Evolutionary conservation across 805 yeast genomes (phyloP).

Genomic region (Saccharomycopsis guyanensis): DNA sequence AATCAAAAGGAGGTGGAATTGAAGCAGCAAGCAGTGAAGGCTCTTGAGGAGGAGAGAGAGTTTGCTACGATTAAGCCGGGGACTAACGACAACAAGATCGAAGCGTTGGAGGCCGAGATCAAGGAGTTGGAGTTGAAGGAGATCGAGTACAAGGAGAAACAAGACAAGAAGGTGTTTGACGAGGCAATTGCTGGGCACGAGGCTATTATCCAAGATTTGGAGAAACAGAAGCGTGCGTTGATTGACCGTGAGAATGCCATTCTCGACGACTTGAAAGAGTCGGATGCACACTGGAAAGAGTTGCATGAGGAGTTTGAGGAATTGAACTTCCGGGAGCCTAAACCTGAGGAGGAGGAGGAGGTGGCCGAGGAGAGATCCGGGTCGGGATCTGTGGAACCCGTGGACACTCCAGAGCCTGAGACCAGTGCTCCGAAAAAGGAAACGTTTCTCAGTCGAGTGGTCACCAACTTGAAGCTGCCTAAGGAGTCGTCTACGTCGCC

Average conservation of each 20-base stretch:
- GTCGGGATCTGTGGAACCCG: neutral
- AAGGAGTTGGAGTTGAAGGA: conserved; percentile 12
- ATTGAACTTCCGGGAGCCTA: conserved; percentile 1
- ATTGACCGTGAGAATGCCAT: conserved; percentile 11
- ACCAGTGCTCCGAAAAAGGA: conserved; percentile 1
- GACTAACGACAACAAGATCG: conserved; percentile 14
- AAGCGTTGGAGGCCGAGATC: conserved; percentile 17
- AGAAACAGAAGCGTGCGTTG: conserved; percentile 15
- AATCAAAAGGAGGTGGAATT: conserved; percentile 16
- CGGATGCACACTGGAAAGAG: conserved; percentile 15
- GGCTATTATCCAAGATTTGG: conserved; percentile 11
- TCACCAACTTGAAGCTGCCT: conserved; percentile 3
- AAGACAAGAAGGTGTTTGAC: conserved; percentile 10
- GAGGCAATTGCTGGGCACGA: conserved; percentile 16
- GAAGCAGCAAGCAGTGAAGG: conserved; percentile 15
- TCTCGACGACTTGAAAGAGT: conserved; percentile 9
- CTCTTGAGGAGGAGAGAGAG: conserved; percentile 16
- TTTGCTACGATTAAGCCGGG: conserved; percentile 13
- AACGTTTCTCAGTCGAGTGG: conserved; percentile 6
- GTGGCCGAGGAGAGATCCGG: neutral
- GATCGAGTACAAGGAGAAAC: conserved; percentile 3
- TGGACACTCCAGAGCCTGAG: neutral
- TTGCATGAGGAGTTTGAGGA: conserved; percentile 11
- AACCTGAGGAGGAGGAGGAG: neutral
- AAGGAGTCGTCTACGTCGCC: neutral